phyloP scores from a whole-genome alignment of 495 filamentous ascomycete genomes.

The Poronia punctata region DNA sequence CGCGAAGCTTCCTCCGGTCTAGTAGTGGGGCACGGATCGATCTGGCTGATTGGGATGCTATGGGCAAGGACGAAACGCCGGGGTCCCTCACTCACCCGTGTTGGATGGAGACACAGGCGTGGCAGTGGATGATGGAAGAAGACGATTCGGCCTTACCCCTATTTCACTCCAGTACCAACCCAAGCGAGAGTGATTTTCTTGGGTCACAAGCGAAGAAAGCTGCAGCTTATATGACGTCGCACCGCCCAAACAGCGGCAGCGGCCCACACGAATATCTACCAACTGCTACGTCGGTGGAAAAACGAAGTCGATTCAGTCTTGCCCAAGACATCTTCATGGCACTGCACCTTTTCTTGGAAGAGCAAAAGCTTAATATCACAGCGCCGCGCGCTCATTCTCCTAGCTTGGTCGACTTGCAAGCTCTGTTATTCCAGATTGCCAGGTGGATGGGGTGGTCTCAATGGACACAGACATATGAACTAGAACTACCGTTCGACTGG shows the following conservation, averaged over 20 bases:
- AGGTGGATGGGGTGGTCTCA: conserved; percentile 76
- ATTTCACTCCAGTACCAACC: conserved; percentile 13
- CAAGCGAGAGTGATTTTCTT: conserved; percentile 36
- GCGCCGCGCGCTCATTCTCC: conserved; percentile 47
- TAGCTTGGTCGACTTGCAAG: conserved; percentile 50
- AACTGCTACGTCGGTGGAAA: conserved; percentile 47
- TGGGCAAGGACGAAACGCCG: conserved; percentile 28
- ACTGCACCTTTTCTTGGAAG: conserved; percentile 80
- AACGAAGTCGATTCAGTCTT: conserved; percentile 49
- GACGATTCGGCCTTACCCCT: conserved; percentile 25
- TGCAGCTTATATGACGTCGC: conserved; percentile 47
- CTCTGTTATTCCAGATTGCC: conserved; percentile 71
- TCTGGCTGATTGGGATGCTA: conserved; percentile 30
- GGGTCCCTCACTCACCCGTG: conserved; percentile 51
- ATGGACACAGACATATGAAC: conserved; percentile 67
- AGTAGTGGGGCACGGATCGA: conserved; percentile 26
- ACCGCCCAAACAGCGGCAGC: conserved; percentile 41
- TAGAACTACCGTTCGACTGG: conserved; percentile 39
- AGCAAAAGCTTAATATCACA: conserved; percentile 73
- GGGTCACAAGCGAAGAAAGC: conserved; percentile 27
- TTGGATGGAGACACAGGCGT: conserved; percentile 62
- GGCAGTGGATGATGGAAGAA: conserved; percentile 67
- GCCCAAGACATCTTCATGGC: conserved; percentile 65
- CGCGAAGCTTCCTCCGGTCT: conserved; percentile 22
- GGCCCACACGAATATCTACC: conserved; percentile 55